Conservation (phyloP, 208 protist genomes). For the Herpetomonas samuelpessoai region DNA sequence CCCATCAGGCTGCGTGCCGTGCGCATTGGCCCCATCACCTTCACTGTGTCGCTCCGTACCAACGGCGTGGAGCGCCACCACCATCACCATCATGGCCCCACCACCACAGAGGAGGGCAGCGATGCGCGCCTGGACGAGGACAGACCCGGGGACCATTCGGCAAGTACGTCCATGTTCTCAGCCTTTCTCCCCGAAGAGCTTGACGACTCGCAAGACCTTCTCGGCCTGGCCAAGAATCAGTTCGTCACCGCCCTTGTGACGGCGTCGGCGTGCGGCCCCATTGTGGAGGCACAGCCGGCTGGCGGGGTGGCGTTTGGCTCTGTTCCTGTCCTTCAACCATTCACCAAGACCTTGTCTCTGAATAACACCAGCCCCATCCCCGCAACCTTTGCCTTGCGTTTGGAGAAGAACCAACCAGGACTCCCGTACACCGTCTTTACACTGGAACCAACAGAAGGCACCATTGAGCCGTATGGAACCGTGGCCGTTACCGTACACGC, state of each 20-base stretch:
- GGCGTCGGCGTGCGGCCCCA: conserved; percentile 72
- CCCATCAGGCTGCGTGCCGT: conserved; percentile 76
- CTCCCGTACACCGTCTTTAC: conserved; percentile 20
- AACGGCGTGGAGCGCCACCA: conserved; percentile 47
- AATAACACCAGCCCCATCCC: conserved; percentile 87
- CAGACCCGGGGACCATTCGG: conserved; percentile 44
- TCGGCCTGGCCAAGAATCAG: not conserved
- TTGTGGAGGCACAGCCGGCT: conserved; percentile 48
- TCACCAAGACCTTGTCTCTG: conserved; percentile 40
- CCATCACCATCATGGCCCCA: no score
- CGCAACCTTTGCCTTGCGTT: conserved; percentile 34
- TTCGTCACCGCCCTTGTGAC: conserved; percentile 43
- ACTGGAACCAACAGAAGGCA: conserved; percentile 39
- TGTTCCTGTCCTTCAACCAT: conserved; percentile 52
- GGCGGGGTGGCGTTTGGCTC: conserved; percentile 67
- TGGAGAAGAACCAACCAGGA: conserved; percentile 7
- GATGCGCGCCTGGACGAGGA: not conserved
- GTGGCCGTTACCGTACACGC: conserved; percentile 58
- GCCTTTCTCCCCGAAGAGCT: no score
- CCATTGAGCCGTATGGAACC: conserved; percentile 62
- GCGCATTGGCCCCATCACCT: conserved; percentile 68
- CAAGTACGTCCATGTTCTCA: no score
- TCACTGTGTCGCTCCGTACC: conserved; percentile 80
- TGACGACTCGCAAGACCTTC: not conserved
- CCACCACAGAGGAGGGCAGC: not conserved